Base-by-base conservation (phyloP, 148 eudicot species). In the Cornus controversa region DNA sequence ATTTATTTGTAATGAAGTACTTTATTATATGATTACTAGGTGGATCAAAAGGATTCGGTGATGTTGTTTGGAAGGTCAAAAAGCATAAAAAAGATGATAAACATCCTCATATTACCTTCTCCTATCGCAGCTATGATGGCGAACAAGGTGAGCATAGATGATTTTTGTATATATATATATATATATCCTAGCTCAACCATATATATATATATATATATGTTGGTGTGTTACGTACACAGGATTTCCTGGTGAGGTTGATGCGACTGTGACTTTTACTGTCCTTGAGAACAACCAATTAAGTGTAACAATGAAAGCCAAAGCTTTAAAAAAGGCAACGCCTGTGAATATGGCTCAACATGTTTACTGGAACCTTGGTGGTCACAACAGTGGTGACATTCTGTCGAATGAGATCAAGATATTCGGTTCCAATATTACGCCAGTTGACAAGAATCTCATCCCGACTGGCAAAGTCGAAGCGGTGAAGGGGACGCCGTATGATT, bases 291-390 rank as follows among this genome's bases (percentile, higher is more conserved):
- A 86, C 65, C 73, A 72, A 57, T 58, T 94, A 31, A 60, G 66
- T 6, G 75, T 94, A 37, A 47, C 22, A 24, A 92, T 94, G 97
- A 76, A 47, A 63, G 98, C 92, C 23, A 84, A 84, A 78, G 79
- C 97, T 1, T 25, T 84, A 34, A 90, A 88, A 87, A 94, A 92
- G 84, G 84, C 98, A 65, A 94, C 98, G 2, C 98, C 98, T 3
- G 87, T 94, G 7, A 94, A 91, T 77, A 83, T 94, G 15, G 98
- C 98, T 4, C 91, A 90, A 50, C 98, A 94, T 71, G 77, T 86
- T 23, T 94, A 94, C 76, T 94, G 98, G 98, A 94, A 94, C 85
- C 91, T 94, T 0, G 92, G 91, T 34, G 95, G 95, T 42, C 93
- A 92, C 25, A 81, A 72, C 76, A 82, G 84, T 10, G 97, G 98